phyloP scores from a whole-genome alignment of 768 basidiomycete genomes.

The Antrodiella citrinella region DNA sequence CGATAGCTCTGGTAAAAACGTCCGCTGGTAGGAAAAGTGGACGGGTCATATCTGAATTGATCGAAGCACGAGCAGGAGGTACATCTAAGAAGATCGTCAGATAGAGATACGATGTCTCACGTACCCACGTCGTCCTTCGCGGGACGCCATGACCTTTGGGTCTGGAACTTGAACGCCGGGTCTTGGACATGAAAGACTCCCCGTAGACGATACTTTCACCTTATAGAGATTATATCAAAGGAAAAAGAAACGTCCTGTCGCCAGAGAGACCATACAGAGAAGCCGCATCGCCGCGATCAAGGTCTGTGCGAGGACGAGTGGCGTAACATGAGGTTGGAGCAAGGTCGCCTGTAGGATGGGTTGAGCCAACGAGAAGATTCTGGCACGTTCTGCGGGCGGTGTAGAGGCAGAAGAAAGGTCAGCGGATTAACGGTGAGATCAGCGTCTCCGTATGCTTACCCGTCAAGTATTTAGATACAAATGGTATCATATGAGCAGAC shows the following conservation, averaged over 20 bases:
- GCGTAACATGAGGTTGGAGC: not conserved
- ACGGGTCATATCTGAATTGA: not conserved
- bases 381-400: not conserved
- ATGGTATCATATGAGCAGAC: not conserved
- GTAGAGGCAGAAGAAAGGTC: not conserved
- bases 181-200: constrained; percentile 1
- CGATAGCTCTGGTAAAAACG: not conserved
- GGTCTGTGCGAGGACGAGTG: too few relatives aligned
- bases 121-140: not conserved
- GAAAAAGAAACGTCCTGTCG: too few relatives aligned
- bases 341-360: not conserved
- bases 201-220: too few relatives aligned
- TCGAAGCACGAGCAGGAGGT: not conserved
- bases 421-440: not conserved
- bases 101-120: not conserved
- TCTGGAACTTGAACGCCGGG: not conserved
- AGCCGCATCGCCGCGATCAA: too few relatives aligned
- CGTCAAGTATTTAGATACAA: not conserved
- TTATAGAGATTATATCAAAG: too few relatives aligned
- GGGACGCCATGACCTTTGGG: not conserved
- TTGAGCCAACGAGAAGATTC: not conserved
- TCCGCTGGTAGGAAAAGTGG: not conserved
- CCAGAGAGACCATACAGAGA: too few relatives aligned
- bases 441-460: too few relatives aligned
- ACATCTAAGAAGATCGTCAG: not conserved